These are phyloP conservation scores for Lachnellula cervina DNA, from an alignment of 2,329 filamentous ascomycete genomes.

Conservation along the genomic window DNA sequence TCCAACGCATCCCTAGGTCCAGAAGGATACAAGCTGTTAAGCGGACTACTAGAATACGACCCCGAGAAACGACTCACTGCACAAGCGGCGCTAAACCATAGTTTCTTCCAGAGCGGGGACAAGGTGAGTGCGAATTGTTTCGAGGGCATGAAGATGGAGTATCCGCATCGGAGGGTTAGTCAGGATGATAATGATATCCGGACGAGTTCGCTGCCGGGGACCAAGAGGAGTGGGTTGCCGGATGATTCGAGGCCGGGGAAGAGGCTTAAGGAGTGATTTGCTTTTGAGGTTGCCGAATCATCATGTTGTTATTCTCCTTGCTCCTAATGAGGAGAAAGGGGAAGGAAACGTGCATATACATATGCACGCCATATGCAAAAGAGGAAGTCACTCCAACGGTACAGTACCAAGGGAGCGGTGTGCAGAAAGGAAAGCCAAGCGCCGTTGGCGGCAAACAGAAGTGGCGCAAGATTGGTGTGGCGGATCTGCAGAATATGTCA, in stretches of 20 bases:
- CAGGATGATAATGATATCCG: constrained; percentile 95
- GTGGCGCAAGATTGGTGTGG: no score
- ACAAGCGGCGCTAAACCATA: constrained; percentile 80
- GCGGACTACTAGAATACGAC: constrained; percentile 85
- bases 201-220: constrained; percentile 83
- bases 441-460: no score
- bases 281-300: no score
- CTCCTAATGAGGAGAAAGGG: neutral
- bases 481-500: no score
- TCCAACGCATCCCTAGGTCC: constrained; percentile 53
- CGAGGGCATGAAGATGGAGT: constrained; percentile 80
- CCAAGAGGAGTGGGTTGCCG: constrained; percentile 79
- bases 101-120: constrained; percentile 72
- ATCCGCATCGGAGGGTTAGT: constrained; percentile 84
- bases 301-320: no score
- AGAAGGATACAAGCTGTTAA: constrained; percentile 78
- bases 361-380: neutral
- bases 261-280: constrained; percentile 51
- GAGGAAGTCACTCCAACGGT: neutral
- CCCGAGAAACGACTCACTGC: constrained; percentile 84
- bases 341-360: neutral
- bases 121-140: constrained; percentile 81
- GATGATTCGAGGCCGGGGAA: constrained; percentile 68
- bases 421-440: no score
- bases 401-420: no score